phyloP scores from a whole-genome alignment of 768 basidiomycete species.

The Thelephora aurantiotincta region DNA sequence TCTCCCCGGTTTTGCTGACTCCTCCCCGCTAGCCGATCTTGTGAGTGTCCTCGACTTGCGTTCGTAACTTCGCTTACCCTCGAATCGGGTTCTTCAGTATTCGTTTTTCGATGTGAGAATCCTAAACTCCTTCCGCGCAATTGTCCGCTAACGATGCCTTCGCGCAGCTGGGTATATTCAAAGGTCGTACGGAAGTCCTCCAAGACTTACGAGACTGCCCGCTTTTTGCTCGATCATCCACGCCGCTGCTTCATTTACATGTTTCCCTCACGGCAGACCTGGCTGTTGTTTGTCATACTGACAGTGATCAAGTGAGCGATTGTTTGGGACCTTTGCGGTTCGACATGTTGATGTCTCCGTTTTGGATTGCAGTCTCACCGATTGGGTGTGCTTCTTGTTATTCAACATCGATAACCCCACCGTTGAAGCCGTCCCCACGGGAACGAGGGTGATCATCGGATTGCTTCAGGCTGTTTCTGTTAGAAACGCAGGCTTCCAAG shows the following conservation, averaged over 20 bases:
- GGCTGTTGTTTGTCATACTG: conserved; percentile 49
- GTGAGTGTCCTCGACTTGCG: conserved; percentile 26
- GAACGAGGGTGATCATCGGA: conserved; percentile 27
- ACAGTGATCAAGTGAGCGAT: conserved; percentile 37
- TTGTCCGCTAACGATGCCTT: conserved; percentile 38
- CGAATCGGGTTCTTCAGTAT: conserved; percentile 26
- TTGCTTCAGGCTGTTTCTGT: conserved; percentile 41
- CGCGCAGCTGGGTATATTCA: conserved; percentile 42
- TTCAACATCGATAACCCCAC: conserved; percentile 20
- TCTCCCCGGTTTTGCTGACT: neutral
- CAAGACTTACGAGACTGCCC: conserved; percentile 35
- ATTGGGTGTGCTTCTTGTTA: conserved; percentile 66
- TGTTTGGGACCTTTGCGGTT: conserved; percentile 21
- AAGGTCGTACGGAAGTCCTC: conserved; percentile 33
- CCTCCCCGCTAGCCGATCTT: conserved; percentile 34
- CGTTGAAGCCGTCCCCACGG: conserved; percentile 14
- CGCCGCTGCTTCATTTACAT: conserved; percentile 57
- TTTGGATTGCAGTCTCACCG: conserved; percentile 23
- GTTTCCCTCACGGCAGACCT: conserved; percentile 66
- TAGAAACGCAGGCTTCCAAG: conserved; percentile 37
- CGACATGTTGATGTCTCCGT: neutral
- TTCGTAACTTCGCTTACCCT: neutral
- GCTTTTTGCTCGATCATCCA: conserved; percentile 70
- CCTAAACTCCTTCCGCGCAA: conserved; percentile 13
- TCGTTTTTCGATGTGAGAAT: conserved; percentile 43